Conservation (phyloP, 2,329 filamentous ascomycete species). For the Coleophoma crateriformis region DNA sequence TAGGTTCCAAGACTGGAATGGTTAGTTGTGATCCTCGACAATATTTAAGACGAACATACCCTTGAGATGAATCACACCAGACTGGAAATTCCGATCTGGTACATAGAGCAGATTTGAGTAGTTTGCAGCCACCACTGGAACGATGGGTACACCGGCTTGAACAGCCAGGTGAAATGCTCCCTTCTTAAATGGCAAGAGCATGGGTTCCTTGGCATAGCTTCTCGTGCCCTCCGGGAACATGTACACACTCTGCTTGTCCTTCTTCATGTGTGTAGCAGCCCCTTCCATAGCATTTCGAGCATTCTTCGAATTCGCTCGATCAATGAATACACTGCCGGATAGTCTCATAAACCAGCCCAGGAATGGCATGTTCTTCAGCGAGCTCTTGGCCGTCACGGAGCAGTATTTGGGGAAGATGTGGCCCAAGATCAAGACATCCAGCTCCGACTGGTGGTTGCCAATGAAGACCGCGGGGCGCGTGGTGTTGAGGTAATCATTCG, state of each 20-base stretch:
- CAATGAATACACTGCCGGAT: constrained; percentile 90
- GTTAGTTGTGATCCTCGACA: constrained; percentile 6
- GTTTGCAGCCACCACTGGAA: constrained; percentile 78
- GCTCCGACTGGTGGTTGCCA: constrained; percentile 92
- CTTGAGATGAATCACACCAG: constrained; percentile 69
- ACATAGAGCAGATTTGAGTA: constrained; percentile 69
- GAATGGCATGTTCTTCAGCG: constrained; percentile 72
- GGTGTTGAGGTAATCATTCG: constrained; percentile 45
- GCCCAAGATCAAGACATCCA: constrained; percentile 90
- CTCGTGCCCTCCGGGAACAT: constrained; percentile 92
- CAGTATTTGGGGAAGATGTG: constrained; percentile 86
- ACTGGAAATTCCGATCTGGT: constrained; percentile 58
- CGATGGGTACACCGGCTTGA: constrained; percentile 87
- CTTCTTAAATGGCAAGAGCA: constrained; percentile 95
- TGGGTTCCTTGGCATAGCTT: constrained; percentile 78
- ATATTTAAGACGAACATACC: constrained; percentile 38
- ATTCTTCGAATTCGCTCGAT: constrained; percentile 77
- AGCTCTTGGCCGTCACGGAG: constrained; percentile 88
- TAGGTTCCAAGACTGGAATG: constrained; percentile 66
- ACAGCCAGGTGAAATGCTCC: constrained; percentile 95
- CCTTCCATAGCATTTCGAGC: constrained; percentile 81
- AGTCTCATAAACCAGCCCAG: constrained; percentile 93
- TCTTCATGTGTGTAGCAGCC: constrained; percentile 74
- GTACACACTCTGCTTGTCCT: constrained; percentile 69
- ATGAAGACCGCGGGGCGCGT: constrained; percentile 83